Percentiles rank a stretch among this genome's conserved stretches.
Conservation (phyloP, 1,284 basidiomycete genomes). For the Apiotrichum gracile region DNA sequence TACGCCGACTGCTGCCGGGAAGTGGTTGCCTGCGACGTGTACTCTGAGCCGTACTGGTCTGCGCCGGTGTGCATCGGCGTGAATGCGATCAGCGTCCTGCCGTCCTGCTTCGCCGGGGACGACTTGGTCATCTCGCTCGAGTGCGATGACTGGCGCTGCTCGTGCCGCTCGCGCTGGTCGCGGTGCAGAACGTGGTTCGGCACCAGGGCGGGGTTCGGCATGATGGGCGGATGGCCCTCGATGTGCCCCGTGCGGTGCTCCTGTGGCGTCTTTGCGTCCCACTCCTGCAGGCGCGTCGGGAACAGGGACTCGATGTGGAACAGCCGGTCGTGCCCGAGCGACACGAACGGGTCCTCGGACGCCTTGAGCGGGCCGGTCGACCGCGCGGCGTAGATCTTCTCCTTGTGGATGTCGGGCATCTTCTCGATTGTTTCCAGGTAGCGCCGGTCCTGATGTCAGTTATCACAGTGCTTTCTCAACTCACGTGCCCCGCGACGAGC, state of each 20-base stretch:
- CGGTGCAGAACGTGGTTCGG: not conserved
- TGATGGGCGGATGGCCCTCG: not conserved
- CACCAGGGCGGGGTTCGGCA: conserved; percentile 1
- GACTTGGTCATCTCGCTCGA: no score
- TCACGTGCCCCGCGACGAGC: conserved; percentile 12
- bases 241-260: not conserved
- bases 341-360: conserved; percentile 18
- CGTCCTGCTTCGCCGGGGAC: no score
- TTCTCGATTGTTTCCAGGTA: conserved; percentile 8
- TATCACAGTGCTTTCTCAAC: not conserved
- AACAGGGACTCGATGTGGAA: conserved; percentile 16
- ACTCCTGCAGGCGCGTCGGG: conserved; percentile 2
- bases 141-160: no score
- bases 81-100: conserved; percentile 3
- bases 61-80: conserved; percentile 1
- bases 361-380: conserved; percentile 9
- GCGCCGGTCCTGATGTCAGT: conserved; percentile 4
- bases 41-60: not conserved
- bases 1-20: no score
- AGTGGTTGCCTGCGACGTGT: no score
- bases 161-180: not conserved
- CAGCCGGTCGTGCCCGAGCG: conserved; percentile 20
- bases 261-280: not conserved
- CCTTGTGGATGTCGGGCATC: not conserved
- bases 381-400: conserved; percentile 17